Base-by-base conservation (phyloP, 2,329 filamentous ascomycete species). In the Furcasterigmium sp. region DNA sequence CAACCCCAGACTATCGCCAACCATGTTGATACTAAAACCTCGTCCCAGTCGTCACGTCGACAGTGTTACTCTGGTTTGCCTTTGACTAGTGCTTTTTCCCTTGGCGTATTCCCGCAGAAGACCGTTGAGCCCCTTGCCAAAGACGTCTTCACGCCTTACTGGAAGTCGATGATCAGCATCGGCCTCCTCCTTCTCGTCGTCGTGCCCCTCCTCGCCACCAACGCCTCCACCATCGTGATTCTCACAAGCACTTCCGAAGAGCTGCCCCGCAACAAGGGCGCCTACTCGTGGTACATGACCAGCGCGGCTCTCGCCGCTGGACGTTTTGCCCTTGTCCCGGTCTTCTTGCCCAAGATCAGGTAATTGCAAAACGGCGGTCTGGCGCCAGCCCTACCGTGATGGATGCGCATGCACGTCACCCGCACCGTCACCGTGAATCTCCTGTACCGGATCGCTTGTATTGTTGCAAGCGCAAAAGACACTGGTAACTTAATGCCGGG, bases 21-120 rank as follows among this genome's bases (percentile, higher is more conserved):
- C 25, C 34, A 43, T 43, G 41, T 43, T 21, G 41, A 38, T 43
- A 28, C 30, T 43, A 18, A 20, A 43, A n/a, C 17, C 34, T 43
- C 34, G 18, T 38, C 9, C 41, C 41, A 3, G 34, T 43, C 20
- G 34, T 43, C 23, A 38, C 41, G 17, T 43, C 41, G 20, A 43
- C 41, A 8, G 34, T 18, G n/a, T 43, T 34, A 11, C 34, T 43
- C 8, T 43, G 34, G 41, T 39, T 43, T 23, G 41, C 41, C 13
- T 38, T 43, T 28, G 34, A 43, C 21, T 34, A 43, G 23, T 43
- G 21, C 30, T 38, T 43, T 14, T 43, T 43, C 21, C 34, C n/a
- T 37, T 8, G 32, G 30, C 13, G 17, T 37, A 20, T 38, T 43
- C 41, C 25, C 21, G 34, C 20, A 43, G 20, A 36, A 32, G 17